Evolutionary conservation across 192 early-diverging fungal genomes (phyloP).

Genomic region (Mortierella hygrophila): DNA sequence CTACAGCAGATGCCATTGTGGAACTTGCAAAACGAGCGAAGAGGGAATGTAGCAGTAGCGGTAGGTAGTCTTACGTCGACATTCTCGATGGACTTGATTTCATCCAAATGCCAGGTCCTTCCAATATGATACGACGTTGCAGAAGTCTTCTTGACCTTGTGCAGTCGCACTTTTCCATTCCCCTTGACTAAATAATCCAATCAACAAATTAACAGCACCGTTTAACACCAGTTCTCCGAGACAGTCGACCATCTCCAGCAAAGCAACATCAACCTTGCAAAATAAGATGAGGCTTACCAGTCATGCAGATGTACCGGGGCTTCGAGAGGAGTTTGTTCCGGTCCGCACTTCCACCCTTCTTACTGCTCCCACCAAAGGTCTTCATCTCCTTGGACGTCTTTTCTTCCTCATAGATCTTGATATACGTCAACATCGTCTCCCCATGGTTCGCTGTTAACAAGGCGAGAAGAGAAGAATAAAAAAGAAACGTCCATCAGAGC

Average conservation of each 20-base stretch:
- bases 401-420: slow-evolving; percentile 69
- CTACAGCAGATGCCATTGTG: too few species aligned
- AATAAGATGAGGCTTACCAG: slow-evolving; percentile 45
- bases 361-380: slow-evolving; percentile 1
- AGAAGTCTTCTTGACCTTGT: slow-evolving; percentile 65
- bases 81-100: slow-evolving; percentile 62
- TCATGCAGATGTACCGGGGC: slow-evolving; percentile 66
- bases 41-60: neutral
- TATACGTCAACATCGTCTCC: slow-evolving; percentile 57
- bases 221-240: neutral
- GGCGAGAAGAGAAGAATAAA: neutral
- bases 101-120: slow-evolving; percentile 68
- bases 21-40: too few species aligned
- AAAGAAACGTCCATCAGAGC: neutral
- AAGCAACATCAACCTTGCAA: neutral
- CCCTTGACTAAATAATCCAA: slow-evolving; percentile 38
- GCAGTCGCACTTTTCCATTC: slow-evolving; percentile 59
- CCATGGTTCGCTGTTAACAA: slow-evolving; percentile 17
- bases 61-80: slow-evolving; percentile 59
- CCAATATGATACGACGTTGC: slow-evolving; percentile 67
- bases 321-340: slow-evolving; percentile 60
- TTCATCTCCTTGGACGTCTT: slow-evolving; percentile 42
- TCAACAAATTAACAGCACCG: neutral
- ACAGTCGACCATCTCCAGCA: too few species aligned
- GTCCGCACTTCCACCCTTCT: slow-evolving; percentile 36